Base-by-base conservation (phyloP, 2,329 filamentous ascomycete genomes). In the Phaeophleospora eucalypticola region DNA sequence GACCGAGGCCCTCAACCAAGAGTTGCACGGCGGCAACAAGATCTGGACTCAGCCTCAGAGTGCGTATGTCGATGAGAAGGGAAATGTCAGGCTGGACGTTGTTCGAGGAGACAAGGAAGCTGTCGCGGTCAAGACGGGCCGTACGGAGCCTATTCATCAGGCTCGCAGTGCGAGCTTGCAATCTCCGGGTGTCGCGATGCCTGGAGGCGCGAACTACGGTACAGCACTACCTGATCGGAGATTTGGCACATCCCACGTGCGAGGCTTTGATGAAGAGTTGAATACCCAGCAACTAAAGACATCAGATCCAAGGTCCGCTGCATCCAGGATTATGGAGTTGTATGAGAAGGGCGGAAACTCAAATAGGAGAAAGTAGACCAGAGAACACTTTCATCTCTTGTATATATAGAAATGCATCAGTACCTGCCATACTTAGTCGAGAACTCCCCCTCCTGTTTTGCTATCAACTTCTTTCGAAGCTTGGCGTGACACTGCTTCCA, bases 1-100 rank as follows among this genome's bases (percentile, higher is more conserved):
- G 51, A 49, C 53, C 2, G 17, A 51, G 43, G 51, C 66, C 55
- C 65, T 75, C 46, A 71, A 76, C 49, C 62, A 68, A 4, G 66
- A 72, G 32, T 62, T 69, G 4, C 62, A 64, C 1, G 77, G 77
- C 37, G 78, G 78, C 44, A 71, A 70, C 46, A 81, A 79, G 56
- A 64, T 79, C 45, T 73, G 69, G 67, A 73, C 78, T 18, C 68
- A 71, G 15, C 73, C 77, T 1, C 62, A 66, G 36, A 70, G 68
- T 34, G 77, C 74, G 17, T 62, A 58, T 36, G 62, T 78, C 27
- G 67, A 74, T 49, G 67, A 72, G 16, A 59, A 68, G 9, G 74
- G 74, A 29, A 66, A 65, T 32, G 68, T 78, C 46, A 57, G 58
- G 3, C 63, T 78, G 38, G 54, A 57, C 8, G 52, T 66, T 14